Conservation (phyloP, 768 basidiomycete species). For the Naematelia aurantialba region DNA sequence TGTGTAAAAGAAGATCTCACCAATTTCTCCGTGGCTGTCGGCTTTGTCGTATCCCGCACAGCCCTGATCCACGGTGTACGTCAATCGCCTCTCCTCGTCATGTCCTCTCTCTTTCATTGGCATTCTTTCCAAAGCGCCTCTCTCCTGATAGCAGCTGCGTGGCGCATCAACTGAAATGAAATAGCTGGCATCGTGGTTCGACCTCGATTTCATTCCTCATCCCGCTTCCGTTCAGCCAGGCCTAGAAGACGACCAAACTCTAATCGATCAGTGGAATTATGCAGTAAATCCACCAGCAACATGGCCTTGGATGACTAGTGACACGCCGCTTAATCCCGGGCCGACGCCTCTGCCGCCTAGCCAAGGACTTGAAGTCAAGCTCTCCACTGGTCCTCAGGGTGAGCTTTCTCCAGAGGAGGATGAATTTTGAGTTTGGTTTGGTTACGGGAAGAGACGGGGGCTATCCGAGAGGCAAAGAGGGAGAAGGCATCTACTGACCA, state of each 20-base stretch:
- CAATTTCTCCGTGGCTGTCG: slow-evolving; percentile 42
- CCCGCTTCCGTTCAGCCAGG: slow-evolving; percentile 9
- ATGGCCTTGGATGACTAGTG: slow-evolving; percentile 33
- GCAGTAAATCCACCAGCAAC: slow-evolving; percentile 18
- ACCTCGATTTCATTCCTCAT: slow-evolving; percentile 42
- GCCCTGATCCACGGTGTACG: slow-evolving; percentile 45
- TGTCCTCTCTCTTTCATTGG: neutral
- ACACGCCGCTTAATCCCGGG: slow-evolving; percentile 35
- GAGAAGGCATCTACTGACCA: too few relatives aligned
- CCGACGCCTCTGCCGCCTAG: slow-evolving; percentile 36
- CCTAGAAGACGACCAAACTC: slow-evolving; percentile 13
- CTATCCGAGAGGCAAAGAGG: neutral
- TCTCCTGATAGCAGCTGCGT: neutral
- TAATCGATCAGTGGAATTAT: slow-evolving; percentile 35
- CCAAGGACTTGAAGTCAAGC: slow-evolving; percentile 36
- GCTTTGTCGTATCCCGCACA: slow-evolving; percentile 40
- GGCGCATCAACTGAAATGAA: neutral
- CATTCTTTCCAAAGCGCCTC: slow-evolving; percentile 8
- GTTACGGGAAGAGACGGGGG: neutral
- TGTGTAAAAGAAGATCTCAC: slow-evolving; percentile 34
- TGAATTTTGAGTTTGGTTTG: neutral
- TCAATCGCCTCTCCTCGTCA: neutral
- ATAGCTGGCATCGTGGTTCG: slow-evolving; percentile 50
- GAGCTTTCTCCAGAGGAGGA: slow-evolving; percentile 12
- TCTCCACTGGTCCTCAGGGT: slow-evolving; percentile 47